Conservation (phyloP, 1,284 basidiomycete genomes). For the Ceratobasidium theobromae region DNA sequence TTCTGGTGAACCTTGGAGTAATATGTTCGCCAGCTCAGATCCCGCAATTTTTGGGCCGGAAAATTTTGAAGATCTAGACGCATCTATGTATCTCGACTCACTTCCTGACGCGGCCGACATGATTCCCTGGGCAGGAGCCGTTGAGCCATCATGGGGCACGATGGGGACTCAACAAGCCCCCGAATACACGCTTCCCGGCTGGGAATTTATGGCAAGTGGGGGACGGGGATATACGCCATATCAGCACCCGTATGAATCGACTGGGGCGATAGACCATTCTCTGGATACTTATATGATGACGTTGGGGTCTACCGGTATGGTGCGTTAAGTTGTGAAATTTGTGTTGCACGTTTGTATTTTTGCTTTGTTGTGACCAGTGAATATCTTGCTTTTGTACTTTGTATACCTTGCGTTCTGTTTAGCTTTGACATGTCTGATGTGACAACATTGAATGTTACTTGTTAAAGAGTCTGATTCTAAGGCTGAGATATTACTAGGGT, state of each 20-base stretch:
- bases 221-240: constrained; percentile 2
- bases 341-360: too few species aligned
- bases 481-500: too few species aligned
- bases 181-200: constrained; percentile 27
- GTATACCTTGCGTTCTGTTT: too few species aligned
- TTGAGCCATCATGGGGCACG: constrained; percentile 26
- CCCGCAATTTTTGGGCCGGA: not conserved
- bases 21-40: not conserved
- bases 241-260: not conserved
- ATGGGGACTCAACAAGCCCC: constrained; percentile 25
- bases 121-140: constrained; percentile 29
- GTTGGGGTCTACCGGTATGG: not conserved
- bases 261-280: not conserved
- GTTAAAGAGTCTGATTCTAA: too few species aligned
- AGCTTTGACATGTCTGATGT: too few species aligned
- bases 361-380: too few species aligned
- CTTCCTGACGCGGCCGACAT: constrained; percentile 29
- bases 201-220: constrained; percentile 17
- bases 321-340: not conserved
- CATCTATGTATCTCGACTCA: constrained; percentile 25
- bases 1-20: not conserved
- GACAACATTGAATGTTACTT: too few species aligned
- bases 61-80: not conserved
- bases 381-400: too few species aligned
- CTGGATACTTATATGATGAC: constrained; percentile 2